Evolutionary conservation across 2,329 filamentous ascomycete genomes (phyloP), one percentile per base, ranked within the genome.

Genomic region (Chaetothyriales sp.): DNA sequence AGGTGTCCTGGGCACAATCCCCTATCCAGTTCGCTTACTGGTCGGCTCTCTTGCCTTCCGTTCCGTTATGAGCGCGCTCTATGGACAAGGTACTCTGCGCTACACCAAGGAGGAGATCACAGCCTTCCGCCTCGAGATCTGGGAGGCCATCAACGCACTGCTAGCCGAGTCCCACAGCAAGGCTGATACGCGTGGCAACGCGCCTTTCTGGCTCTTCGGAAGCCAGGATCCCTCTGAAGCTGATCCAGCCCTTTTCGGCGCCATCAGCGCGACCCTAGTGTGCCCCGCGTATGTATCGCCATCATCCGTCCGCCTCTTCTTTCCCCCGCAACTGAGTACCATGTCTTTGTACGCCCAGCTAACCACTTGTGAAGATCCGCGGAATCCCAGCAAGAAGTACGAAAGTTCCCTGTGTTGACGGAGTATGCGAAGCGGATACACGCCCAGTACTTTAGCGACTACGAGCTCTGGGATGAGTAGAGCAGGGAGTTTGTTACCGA

Each of bases 131-230:
- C 53, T 50, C 1, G 74, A 82, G 57, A 70, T 76, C 6, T 83
- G 78, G 79, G 66, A 70, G 49, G 65, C 59, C n/a, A 46, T 81
- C 10, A 68, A 72, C 42, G 70, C 61, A 0, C 52, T 78, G 44
- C 58, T 79, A 2, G 58, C 62, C 2, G 56, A 59, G 2, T 62
- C 63, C 6, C 67, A 67, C 47, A 62, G 65, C n/a, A 65, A 65
- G 46, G 53, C 52, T 5, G 46, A 49, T 15, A 32, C 52, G 3
- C 22, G 22, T 6, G 6, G 22, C 0, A 58, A 62, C 0, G 58
- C 62, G 6, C 71, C 73, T 3, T 81, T 81, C 57, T 83, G 79
- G 78, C 60, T 75, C 1, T 61, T 81, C 10, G 78, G 76, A 1
- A 72, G 75, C 0, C 57, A 69, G 0, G 56, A 62, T 2, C 78